Percentiles rank a stretch among this genome's conserved stretches.
Evolutionary conservation across 2,329 filamentous ascomycete genomes (phyloP).

Genomic region (Xylariaceae sp.): DNA sequence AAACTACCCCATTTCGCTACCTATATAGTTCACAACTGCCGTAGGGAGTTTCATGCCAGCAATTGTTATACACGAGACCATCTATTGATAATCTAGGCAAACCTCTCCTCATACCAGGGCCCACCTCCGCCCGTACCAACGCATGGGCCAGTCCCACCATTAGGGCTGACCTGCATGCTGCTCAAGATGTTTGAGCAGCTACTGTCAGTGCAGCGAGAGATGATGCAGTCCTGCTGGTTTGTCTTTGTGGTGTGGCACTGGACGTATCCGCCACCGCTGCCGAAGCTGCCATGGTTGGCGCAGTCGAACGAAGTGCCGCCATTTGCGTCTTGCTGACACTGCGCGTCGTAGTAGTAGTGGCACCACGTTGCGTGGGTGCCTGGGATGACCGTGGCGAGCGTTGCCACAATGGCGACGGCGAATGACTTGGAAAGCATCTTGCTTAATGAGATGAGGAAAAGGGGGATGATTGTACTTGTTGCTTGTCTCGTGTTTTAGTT

Average conservation of each 20-base stretch:
- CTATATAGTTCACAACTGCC: neutral
- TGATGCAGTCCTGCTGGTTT: conserved; percentile 8
- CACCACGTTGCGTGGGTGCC: conserved; percentile 7
- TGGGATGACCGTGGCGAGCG: conserved; percentile 3
- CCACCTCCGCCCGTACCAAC: neutral
- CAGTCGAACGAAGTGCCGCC: conserved; percentile 9
- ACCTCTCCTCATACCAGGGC: conserved; percentile 5
- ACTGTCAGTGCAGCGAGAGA: conserved; percentile 4
- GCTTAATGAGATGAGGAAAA: neutral
- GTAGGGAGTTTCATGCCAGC: neutral
- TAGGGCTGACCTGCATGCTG: conserved; percentile 7
- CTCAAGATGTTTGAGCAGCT: conserved; percentile 2
- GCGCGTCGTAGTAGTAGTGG: conserved; percentile 10
- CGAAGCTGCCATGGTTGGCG: conserved; percentile 10
- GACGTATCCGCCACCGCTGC: conserved; percentile 7
- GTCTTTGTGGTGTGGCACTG: conserved; percentile 10
- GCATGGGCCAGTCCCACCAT: conserved; percentile 3
- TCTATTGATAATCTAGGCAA: neutral
- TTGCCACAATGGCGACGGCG: neutral
- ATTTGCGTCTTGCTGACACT: conserved; percentile 5
- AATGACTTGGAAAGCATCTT: conserved; percentile 9
- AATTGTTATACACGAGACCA: neutral
- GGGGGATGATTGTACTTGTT: neutral
- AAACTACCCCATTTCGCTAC: too few species aligned
- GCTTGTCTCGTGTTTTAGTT: neutral